These are phyloP conservation scores for Pittosporum tobira DNA, from an alignment of 129 eudicot species.

Conservation along the genomic window DNA sequence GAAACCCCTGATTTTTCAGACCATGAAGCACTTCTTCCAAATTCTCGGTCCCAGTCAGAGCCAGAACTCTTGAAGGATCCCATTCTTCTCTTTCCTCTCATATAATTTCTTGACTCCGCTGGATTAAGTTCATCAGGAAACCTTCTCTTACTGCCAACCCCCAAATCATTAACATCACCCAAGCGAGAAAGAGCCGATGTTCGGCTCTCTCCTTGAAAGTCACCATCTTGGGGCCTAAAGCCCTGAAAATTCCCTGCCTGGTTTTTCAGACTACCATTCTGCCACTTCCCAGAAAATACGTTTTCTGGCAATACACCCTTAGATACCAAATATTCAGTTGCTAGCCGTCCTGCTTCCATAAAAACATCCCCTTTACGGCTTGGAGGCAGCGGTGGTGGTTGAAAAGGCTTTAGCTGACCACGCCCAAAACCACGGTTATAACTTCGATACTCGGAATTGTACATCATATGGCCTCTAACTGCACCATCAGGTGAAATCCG, in stretches of 20 bases:
- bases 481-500: conserved; percentile 41
- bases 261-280: conserved; percentile 45
- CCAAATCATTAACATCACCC: conserved; percentile 35
- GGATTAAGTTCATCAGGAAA: conserved; percentile 32
- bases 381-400: conserved; percentile 33
- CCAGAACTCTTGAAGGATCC: conserved; percentile 47
- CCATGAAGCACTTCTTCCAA: conserved; percentile 41
- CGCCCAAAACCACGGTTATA: conserved; percentile 62
- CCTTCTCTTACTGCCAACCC: conserved; percentile 38
- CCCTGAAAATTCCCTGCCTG: conserved; percentile 20
- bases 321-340: conserved; percentile 77
- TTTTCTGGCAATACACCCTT: conserved; percentile 64
- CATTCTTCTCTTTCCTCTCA: conserved; percentile 40
- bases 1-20: conserved; percentile 38
- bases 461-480: conserved; percentile 28
- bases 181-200: conserved; percentile 23
- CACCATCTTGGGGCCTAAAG: conserved; percentile 32
- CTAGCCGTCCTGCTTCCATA: conserved; percentile 83
- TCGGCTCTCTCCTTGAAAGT: conserved; percentile 24
- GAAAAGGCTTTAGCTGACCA: conserved; percentile 49
- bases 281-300: conserved; percentile 55
- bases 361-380: conserved; percentile 54
- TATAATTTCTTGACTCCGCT: conserved; percentile 25
- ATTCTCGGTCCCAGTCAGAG: conserved; percentile 39
- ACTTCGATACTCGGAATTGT: too few species aligned